phyloP scores from a whole-genome alignment of 2,329 filamentous ascomycete genomes.

The Trichophaea hybrida region DNA sequence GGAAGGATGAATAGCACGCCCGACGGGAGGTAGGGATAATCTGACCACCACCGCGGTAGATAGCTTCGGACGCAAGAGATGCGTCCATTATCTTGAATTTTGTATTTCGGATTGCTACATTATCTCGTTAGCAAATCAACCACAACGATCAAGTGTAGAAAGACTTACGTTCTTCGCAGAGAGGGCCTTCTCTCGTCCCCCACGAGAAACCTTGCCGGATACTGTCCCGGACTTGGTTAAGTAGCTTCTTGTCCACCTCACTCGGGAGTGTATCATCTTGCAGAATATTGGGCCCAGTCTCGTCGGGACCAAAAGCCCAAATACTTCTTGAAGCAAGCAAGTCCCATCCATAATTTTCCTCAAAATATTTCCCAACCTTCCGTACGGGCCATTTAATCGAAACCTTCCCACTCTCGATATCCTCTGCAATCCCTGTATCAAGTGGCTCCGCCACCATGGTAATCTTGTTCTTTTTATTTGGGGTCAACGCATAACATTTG shows the following conservation, averaged over 20 bases:
- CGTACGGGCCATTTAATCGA: conserved; percentile 85
- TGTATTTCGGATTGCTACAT: conserved; percentile 77
- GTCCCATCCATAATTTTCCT: conserved; percentile 95
- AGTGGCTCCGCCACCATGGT: conserved; percentile 96
- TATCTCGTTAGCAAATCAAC: conserved; percentile 14
- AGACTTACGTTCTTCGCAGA: conserved; percentile 88
- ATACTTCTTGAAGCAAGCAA: conserved; percentile 86
- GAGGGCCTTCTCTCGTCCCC: conserved; percentile 85
- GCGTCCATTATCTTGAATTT: conserved; percentile 96
- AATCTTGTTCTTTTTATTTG: conserved; percentile 98
- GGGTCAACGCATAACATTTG: conserved; percentile 93
- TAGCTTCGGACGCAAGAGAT: conserved; percentile 71
- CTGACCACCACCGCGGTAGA: conserved; percentile 88
- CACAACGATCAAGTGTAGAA: conserved; percentile 23
- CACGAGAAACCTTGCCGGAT: conserved; percentile 94
- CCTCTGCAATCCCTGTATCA: conserved; percentile 83
- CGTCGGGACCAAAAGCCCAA: conserved; percentile 96
- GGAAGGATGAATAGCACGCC: conserved; percentile 87
- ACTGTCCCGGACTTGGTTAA: conserved; percentile 76
- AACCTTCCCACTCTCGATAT: conserved; percentile 83
- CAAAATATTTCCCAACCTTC: conserved; percentile 91
- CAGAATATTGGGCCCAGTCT: conserved; percentile 84
- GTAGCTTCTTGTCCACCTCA: conserved; percentile 83
- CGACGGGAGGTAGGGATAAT: conserved; percentile 90
- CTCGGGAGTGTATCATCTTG: conserved; percentile 92